These are phyloP conservation scores for Chlorella ohadii DNA, from an alignment of 139 green algal genomes.

Conservation along the genomic window DNA sequence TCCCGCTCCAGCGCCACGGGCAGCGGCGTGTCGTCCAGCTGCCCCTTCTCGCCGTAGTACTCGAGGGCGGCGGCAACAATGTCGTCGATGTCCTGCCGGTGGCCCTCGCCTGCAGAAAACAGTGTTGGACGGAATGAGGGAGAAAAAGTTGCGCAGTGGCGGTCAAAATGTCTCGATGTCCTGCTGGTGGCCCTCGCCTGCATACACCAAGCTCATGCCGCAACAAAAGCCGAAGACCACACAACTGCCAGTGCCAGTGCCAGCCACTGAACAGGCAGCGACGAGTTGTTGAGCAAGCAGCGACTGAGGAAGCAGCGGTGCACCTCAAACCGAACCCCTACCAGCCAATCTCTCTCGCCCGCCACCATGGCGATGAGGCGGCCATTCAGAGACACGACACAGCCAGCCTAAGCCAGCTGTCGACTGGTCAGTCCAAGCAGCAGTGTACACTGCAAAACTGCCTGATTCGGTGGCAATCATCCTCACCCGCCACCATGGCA, in stretches of 20 bases:
- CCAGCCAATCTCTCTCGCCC: background rate
- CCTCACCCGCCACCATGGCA: conserved; percentile 48
- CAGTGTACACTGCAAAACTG: too few relatives aligned
- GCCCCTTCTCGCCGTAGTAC: conserved; percentile 68
- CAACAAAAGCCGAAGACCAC: too few relatives aligned
- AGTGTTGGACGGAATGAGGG: background rate
- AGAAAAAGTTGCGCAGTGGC: too few relatives aligned
- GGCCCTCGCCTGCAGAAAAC: conserved; percentile 46
- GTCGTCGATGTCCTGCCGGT: conserved; percentile 73
- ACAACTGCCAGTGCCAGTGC: too few relatives aligned
- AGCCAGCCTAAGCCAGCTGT: conserved; percentile 75
- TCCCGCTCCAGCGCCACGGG: conserved; percentile 72
- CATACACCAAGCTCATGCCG: too few relatives aligned
- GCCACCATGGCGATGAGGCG: conserved; percentile 63
- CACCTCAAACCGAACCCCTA: too few relatives aligned
- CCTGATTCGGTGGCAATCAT: too few relatives aligned
- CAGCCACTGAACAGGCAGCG: too few relatives aligned
- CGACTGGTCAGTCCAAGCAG: too few relatives aligned
- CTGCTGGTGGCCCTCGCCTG: background rate
- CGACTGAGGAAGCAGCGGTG: too few relatives aligned
- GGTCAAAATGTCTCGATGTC: too few relatives aligned
- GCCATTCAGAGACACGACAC: conserved; percentile 64
- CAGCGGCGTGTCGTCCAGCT: conserved; percentile 66
- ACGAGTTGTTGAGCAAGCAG: too few relatives aligned
- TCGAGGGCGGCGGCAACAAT: conserved; percentile 74